Base-by-base conservation (phyloP, 2,329 filamentous ascomycete species). In the Westerdykella sp. region DNA sequence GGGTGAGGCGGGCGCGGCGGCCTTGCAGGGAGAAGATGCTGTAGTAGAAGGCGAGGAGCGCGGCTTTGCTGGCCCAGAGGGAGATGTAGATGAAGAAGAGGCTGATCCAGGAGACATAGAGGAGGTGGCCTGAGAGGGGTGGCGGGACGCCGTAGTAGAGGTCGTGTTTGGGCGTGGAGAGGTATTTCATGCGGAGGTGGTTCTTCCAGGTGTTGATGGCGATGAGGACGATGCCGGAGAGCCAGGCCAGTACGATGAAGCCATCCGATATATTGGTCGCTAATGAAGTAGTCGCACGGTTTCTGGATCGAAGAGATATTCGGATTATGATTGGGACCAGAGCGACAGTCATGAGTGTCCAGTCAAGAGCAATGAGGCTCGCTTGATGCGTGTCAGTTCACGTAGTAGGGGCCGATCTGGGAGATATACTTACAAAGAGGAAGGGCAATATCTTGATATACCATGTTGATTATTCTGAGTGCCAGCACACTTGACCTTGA, bases 1-100 rank as follows among this genome's bases (percentile, higher is more conserved):
- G 53, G 10, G 42, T 45, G 22, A 53, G 44, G 5, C 47, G 46
- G 2, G 53, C 50, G 18, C 41, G 37, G 5, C 41, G 41, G 5
- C 56, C 59, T 16, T 59, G 55, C 9, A 56, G 45, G 18, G 41
- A 47, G 46, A 62, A 59, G 39, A 62, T 51, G 36, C 44, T 47
- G 50, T 59, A 60, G 52, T 61, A 63, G 47, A 63, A 55, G 11
- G 59, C 59, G 14, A 62, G 50, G 39, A 62, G 56, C 10, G 55
- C 59, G 25, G 57, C 58, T 47, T 60, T 62, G 36, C 50, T 43
- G 36, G 50, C 45, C 57, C 59, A 62, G 2, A 61, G 52, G 9
- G 41, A 42, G 43, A 60, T 60, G 48, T 62, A 61, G 42, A 62
- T 60, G 52, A 59, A 62, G 50, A 59, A 61, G 6, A 61, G 49